Evolutionary conservation across 2,329 filamentous ascomycete species (phyloP).

Genomic region (Immersiporthe knoxdaviesiana): DNA sequence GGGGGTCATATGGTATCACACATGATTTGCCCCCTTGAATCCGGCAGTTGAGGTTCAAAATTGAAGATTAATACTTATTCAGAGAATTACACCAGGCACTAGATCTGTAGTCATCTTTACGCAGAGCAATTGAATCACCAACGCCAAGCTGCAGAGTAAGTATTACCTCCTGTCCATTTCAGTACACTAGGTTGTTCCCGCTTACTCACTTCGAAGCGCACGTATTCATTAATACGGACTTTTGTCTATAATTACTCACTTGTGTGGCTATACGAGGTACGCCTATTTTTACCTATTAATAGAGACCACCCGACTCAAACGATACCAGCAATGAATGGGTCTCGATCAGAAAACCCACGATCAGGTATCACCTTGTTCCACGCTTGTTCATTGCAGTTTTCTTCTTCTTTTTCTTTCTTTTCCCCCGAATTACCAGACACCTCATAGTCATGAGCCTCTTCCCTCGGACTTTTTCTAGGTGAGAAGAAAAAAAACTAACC

Average conservation of each 20-base stretch:
- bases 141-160: too few species aligned
- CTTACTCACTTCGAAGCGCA: background rate
- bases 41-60: too few species aligned
- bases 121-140: too few species aligned
- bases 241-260: background rate
- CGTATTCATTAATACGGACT: background rate
- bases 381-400: background rate
- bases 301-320: background rate
- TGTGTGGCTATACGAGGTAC: background rate
- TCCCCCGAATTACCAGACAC: background rate
- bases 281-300: background rate
- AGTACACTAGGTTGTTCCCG: too few species aligned
- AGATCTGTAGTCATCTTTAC: too few species aligned
- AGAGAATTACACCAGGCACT: too few species aligned
- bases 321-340: background rate
- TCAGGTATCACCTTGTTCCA: background rate
- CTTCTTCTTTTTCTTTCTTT: background rate
- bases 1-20: too few species aligned
- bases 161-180: too few species aligned
- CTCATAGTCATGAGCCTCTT: background rate
- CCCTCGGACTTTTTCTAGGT: too few species aligned
- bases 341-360: background rate
- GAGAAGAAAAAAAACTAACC: too few species aligned
- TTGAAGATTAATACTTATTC: too few species aligned
- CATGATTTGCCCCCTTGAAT: too few species aligned